Evolutionary conservation across 1,284 basidiomycete genomes (phyloP).

Genomic region (Boletus sp.): DNA sequence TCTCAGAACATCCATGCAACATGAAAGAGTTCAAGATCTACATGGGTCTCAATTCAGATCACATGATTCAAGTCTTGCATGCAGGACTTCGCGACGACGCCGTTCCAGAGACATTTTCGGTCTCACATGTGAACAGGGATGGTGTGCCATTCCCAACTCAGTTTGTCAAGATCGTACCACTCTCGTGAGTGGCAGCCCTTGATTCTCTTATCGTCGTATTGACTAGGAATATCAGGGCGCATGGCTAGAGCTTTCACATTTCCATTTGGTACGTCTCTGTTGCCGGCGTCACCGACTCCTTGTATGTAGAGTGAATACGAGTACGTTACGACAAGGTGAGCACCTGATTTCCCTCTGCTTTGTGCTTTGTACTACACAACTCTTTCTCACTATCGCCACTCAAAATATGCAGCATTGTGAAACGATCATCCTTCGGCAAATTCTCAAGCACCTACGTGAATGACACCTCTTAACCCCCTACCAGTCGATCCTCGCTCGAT

Average conservation of each 20-base stretch:
- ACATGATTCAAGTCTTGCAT: conserved; percentile 66
- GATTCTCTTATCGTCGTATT: conserved; percentile 3
- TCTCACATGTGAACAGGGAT: conserved; percentile 56
- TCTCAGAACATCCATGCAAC: conserved; percentile 74
- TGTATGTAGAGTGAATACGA: conserved; percentile 57
- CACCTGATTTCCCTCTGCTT: conserved; percentile 5
- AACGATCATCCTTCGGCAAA: conserved; percentile 62
- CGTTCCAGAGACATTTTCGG: conserved; percentile 61
- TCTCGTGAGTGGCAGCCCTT: conserved; percentile 56
- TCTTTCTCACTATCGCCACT: not conserved
- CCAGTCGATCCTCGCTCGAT: conserved; percentile 59
- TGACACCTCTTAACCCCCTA: conserved; percentile 73
- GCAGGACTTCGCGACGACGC: conserved; percentile 66
- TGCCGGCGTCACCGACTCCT: conserved; percentile 57
- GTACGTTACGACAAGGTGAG: conserved; percentile 63
- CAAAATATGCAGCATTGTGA: conserved; percentile 52
- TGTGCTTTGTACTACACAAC: not conserved
- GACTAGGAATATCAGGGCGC: conserved; percentile 52
- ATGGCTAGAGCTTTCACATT: conserved; percentile 71
- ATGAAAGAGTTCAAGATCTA: conserved; percentile 80
- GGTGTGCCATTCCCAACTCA: conserved; percentile 64
- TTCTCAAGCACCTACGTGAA: conserved; percentile 81
- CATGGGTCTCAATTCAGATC: conserved; percentile 63
- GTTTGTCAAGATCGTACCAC: conserved; percentile 72
- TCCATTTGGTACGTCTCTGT: conserved; percentile 77